Evolutionary conservation across 2,329 filamentous ascomycete genomes (phyloP).

Genomic region (Mycosphaerella arachidis): DNA sequence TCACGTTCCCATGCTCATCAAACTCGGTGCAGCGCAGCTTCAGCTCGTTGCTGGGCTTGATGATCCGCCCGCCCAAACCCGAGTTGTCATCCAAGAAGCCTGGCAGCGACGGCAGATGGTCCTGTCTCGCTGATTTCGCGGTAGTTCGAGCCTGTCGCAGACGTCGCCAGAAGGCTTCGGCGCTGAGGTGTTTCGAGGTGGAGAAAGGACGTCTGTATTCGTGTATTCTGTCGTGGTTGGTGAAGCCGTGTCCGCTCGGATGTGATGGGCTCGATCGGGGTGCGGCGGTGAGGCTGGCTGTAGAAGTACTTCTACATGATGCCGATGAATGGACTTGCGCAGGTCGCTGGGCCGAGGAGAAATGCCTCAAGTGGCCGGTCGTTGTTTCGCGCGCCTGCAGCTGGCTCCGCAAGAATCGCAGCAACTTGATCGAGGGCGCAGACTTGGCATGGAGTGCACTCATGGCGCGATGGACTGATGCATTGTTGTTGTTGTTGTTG

Average conservation of each 20-base stretch:
- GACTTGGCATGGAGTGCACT: slow-evolving; percentile 23
- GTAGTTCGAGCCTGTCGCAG: slow-evolving; percentile 21
- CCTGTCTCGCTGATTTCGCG: slow-evolving; percentile 43
- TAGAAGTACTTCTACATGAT: background rate
- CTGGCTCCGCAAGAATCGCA: slow-evolving; percentile 70
- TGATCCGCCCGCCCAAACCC: slow-evolving; percentile 58
- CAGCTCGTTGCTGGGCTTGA: slow-evolving; percentile 78
- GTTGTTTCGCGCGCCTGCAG: slow-evolving; percentile 47
- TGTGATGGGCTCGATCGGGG: background rate
- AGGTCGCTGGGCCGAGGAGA: background rate
- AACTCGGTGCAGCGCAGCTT: slow-evolving; percentile 91
- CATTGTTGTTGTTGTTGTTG: background rate
- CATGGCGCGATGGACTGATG: slow-evolving; percentile 22
- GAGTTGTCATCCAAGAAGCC: slow-evolving; percentile 57
- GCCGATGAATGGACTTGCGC: background rate
- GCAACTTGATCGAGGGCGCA: slow-evolving; percentile 53
- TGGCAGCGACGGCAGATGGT: slow-evolving; percentile 53
- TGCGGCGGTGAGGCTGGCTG: background rate
- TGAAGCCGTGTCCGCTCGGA: slow-evolving; percentile 5
- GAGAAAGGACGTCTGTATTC: slow-evolving; percentile 18
- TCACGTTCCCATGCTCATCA: slow-evolving; percentile 86
- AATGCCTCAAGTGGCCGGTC: background rate
- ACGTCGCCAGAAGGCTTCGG: slow-evolving; percentile 27
- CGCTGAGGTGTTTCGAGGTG: slow-evolving; percentile 8
- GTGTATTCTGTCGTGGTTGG: slow-evolving; percentile 20